Conservation (phyloP, 2,329 filamentous ascomycete species). For the Diplodia scrobiculata region DNA sequence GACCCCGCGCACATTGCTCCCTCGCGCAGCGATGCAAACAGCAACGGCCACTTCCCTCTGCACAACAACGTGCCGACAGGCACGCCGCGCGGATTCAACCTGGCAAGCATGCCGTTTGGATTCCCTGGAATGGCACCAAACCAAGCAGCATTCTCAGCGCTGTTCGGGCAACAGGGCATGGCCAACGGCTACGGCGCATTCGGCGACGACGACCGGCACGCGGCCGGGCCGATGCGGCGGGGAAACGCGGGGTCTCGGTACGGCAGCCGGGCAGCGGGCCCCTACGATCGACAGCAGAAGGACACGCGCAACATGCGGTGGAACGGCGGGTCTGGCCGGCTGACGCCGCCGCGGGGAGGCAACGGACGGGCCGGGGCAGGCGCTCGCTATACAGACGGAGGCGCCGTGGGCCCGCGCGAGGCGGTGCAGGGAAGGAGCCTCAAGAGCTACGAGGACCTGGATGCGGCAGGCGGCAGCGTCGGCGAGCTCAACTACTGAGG, state of each 20-base stretch:
- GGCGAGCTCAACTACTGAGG: constrained; percentile 86
- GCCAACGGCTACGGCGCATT: constrained; percentile 63
- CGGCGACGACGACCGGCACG: constrained; percentile 42
- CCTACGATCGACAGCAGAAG: constrained; percentile 46
- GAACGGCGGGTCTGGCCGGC: constrained; percentile 50
- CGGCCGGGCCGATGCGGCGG: constrained; percentile 50
- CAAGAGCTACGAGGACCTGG: constrained; percentile 96
- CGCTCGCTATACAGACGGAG: constrained; percentile 76
- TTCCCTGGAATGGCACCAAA: constrained; percentile 57
- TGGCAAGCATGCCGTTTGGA: constrained; percentile 68
- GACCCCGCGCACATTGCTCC: constrained; percentile 94
- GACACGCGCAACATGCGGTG: constrained; percentile 53
- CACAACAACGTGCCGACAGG: constrained; percentile 75
- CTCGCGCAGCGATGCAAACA: constrained; percentile 89
- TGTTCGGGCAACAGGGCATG: constrained; percentile 55
- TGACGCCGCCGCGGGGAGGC: constrained; percentile 52
- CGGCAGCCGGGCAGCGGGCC: constrained; percentile 43
- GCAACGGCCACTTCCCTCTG: constrained; percentile 91
- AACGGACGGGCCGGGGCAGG: constrained; percentile 47
- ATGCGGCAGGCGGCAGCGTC: constrained; percentile 69
- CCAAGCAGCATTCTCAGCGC: constrained; percentile 39
- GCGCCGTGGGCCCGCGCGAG: constrained; percentile 80
- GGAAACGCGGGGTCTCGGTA: constrained; percentile 39
- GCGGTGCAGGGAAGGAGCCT: constrained; percentile 89
- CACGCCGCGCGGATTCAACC: constrained; percentile 88